Conservation (phyloP, 768 basidiomycete species). For the Sporobolomyces phaffii region DNA sequence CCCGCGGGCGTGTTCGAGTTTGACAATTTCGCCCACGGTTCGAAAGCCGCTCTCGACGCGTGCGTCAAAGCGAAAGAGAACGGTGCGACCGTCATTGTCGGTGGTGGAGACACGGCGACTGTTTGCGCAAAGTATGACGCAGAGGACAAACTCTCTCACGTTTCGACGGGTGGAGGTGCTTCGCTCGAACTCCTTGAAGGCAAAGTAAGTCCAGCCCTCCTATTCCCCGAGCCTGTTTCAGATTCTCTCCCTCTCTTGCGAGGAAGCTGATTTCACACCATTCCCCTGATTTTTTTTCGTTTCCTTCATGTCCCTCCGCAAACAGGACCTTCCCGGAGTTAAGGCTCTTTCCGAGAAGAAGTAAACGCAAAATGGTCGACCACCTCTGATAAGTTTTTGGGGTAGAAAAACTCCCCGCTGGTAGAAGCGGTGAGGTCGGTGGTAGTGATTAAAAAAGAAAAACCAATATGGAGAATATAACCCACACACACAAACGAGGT, state of each 20-base stretch:
- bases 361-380: slow-evolving; percentile 9
- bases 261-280: too few relatives aligned
- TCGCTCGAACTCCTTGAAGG: slow-evolving; percentile 94
- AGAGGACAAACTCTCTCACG: slow-evolving; percentile 87
- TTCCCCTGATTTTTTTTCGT: neutral
- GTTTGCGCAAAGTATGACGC: slow-evolving; percentile 76
- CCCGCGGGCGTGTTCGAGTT: slow-evolving; percentile 98
- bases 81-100: slow-evolving; percentile 88
- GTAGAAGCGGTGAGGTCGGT: too few relatives aligned
- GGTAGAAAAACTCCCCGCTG: too few relatives aligned
- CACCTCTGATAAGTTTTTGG: too few relatives aligned
- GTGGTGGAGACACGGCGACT: slow-evolving; percentile 88
- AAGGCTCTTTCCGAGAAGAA: slow-evolving; percentile 79
- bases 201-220: slow-evolving; percentile 57
- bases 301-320: slow-evolving; percentile 22
- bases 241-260: neutral
- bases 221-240: neutral
- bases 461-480: too few relatives aligned
- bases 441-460: too few relatives aligned
- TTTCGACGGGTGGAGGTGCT: slow-evolving; percentile 79
- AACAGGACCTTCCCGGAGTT: slow-evolving; percentile 68
- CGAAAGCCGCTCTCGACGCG: slow-evolving; percentile 73
- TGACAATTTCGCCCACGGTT: slow-evolving; percentile 79
- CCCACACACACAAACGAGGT: too few relatives aligned
- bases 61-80: slow-evolving; percentile 76